Conservation (phyloP, 2,329 filamentous ascomycete species). For the Teratosphaeriaceae sp. region DNA sequence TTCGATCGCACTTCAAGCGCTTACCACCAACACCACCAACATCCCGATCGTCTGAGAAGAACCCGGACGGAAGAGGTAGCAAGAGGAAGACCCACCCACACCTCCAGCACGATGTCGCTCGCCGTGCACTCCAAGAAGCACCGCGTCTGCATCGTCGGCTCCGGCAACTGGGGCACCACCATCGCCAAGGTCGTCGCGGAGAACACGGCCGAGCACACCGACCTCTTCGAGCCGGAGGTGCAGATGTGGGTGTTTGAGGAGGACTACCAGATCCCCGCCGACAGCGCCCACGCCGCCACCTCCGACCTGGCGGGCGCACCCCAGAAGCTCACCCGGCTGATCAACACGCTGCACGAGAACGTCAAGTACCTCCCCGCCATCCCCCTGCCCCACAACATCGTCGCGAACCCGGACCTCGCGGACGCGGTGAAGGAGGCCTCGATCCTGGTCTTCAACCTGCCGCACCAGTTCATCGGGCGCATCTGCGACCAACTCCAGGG, state of each 20-base stretch:
- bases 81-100: not conserved
- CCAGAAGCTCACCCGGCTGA: slow-evolving; percentile 83
- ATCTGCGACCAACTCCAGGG: slow-evolving; percentile 80
- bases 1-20: no score
- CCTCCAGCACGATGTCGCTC: slow-evolving; percentile 36
- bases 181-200: slow-evolving; percentile 97
- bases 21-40: not conserved
- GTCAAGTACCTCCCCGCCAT: slow-evolving; percentile 96
- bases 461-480: slow-evolving; percentile 89
- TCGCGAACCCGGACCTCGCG: slow-evolving; percentile 74
- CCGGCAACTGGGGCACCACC: slow-evolving; percentile 96
- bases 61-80: not conserved
- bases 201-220: slow-evolving; percentile 70
- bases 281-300: slow-evolving; percentile 60
- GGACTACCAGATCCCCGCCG: slow-evolving; percentile 65
- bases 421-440: slow-evolving; percentile 78
- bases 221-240: slow-evolving; percentile 80
- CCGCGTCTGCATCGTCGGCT: slow-evolving; percentile 90
- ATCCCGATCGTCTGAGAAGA: not conserved
- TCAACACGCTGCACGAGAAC: slow-evolving; percentile 93
- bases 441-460: slow-evolving; percentile 91
- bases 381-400: slow-evolving; percentile 70
- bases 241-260: slow-evolving; percentile 99
- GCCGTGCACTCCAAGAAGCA: slow-evolving; percentile 62
- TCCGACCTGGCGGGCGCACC: slow-evolving; percentile 54